A percentile compares a stretch with the other conserved stretches of the same genome.
These are phyloP conservation scores for Harringtonia aguacate DNA, from an alignment of 2,329 filamentous ascomycete genomes.

Conservation along the genomic window DNA sequence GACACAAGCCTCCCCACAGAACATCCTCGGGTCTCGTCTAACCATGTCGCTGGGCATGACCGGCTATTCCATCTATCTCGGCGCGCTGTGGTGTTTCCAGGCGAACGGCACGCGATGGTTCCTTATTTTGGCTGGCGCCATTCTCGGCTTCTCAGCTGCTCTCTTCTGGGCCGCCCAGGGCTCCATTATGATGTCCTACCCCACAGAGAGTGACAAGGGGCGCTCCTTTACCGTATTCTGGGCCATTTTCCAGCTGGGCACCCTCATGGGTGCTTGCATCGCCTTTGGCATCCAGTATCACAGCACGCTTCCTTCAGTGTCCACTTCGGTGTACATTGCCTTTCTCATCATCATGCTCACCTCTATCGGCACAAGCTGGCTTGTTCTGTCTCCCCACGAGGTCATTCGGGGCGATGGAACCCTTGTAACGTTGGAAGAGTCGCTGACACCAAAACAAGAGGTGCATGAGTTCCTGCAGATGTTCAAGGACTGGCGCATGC, in stretches of 20 bases:
- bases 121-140: conserved; percentile 63
- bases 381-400: conserved; percentile 74
- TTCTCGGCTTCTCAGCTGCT: conserved; percentile 68
- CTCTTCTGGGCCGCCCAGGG: conserved; percentile 75
- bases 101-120: conserved; percentile 59
- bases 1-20: too few relatives aligned
- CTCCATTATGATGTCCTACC: conserved; percentile 84
- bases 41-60: conserved; percentile 64
- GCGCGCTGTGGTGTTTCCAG: conserved; percentile 58
- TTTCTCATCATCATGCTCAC: conserved; percentile 67
- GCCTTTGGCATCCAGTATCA: conserved; percentile 68
- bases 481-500: conserved; percentile 21
- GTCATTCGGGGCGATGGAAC: conserved; percentile 55
- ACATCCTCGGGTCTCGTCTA: conserved; percentile 58
- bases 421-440: conserved; percentile 56
- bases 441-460: conserved; percentile 59
- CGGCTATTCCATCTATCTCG: conserved; percentile 66
- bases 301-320: conserved; percentile 67
- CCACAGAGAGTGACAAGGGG: conserved; percentile 69
- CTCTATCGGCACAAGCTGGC: conserved; percentile 70
- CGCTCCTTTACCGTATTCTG: conserved; percentile 86
- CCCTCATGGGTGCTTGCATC: conserved; percentile 72
- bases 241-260: conserved; percentile 89
- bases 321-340: conserved; percentile 57
- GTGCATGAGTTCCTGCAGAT: conserved; percentile 76